phyloP scores from a whole-genome alignment of 208 protist species.

The Crithidia thermophila region DNA sequence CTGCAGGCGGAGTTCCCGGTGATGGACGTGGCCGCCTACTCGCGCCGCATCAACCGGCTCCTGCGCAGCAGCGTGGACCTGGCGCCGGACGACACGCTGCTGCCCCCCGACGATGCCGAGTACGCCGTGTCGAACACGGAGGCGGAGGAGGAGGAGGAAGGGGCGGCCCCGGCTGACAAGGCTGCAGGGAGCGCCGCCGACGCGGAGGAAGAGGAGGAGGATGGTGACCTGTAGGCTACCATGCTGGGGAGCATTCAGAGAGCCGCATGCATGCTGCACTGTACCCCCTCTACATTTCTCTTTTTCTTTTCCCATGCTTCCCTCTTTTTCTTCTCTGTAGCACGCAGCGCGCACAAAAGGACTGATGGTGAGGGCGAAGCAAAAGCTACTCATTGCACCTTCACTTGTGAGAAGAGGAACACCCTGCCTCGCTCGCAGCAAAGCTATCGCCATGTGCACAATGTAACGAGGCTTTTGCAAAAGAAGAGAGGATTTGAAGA shows the following conservation, averaged over 20 bases:
- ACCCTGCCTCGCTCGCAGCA: too few relatives aligned
- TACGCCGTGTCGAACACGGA: conserved; percentile 53
- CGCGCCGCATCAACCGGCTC: conserved; percentile 88
- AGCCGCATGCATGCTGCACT: neutral
- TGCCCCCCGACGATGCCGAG: conserved; percentile 78
- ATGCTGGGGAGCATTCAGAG: neutral
- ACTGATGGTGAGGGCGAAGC: too few relatives aligned
- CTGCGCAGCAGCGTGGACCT: conserved; percentile 88
- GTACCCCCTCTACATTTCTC: neutral
- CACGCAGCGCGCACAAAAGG: too few relatives aligned
- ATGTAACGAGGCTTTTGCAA: too few relatives aligned
- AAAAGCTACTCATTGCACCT: too few relatives aligned
- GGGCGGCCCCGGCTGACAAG: neutral
- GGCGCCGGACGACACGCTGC: conserved; percentile 57
- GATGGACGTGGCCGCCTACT: conserved; percentile 73
- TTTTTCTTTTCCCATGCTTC: neutral
- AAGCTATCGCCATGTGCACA: too few relatives aligned
- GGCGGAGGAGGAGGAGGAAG: conserved; percentile 33
- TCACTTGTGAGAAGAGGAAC: too few relatives aligned
- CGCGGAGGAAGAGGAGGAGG: conserved; percentile 20
- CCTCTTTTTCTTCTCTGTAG: neutral
- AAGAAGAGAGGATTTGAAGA: too few relatives aligned
- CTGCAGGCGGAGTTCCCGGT: conserved; percentile 95
- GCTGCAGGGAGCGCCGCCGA: conserved; percentile 1
- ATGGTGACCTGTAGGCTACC: conserved; percentile 34